Evolutionary conservation across 345 rosid genomes (phyloP), one percentile per base, ranked within the genome.

Genomic region (Dovyalis caffra): DNA sequence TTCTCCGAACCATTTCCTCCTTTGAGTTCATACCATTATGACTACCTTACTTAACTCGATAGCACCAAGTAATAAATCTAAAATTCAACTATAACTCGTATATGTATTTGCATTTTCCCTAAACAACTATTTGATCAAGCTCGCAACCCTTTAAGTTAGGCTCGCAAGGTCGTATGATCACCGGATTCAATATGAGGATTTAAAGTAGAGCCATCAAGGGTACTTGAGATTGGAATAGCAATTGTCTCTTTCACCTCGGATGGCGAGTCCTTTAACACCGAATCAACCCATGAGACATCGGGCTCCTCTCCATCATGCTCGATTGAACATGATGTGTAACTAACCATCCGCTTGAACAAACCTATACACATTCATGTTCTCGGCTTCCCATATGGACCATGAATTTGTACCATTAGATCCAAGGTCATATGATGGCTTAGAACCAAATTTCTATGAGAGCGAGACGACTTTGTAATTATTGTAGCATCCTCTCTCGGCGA

Each of bases 201-300:
- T 49, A 71, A 71, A 62, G 49, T 72, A 68, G 79, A 67, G 66
- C 66, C 74, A 68, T 64, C 70, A 33, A 28, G 45, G 28, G 72
- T 25, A n/a, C 68, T 40, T 21, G 73, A 45, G 32, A 21, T 67
- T 60, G 76, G 69, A 57, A 53, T 43, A 23, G 12, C 11, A 2
- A 61, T 26, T n/a, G 78, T 83, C 77, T 92, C 93, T 75, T 88
- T 84, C 57, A 78, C 77, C 60, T 91, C 97, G 0, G 78, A 77
- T 29, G 98, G 86, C 58, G 90, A 81, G 75, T 94, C 98, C 83
- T 89, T 94, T 20, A 94, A 90, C 32, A 94, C 74, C 26, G 97
- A 87, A 56, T 90, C 97, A 64, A 92, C 91, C 97, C 99, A 95
- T 8, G 94, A 92, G 32, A 95, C 84, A 81, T 95, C 97, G 10